Percentiles rank a stretch among this genome's conserved stretches.
phyloP scores from a whole-genome alignment of 2,329 filamentous ascomycete species.

The Diaporthe amygdali region DNA sequence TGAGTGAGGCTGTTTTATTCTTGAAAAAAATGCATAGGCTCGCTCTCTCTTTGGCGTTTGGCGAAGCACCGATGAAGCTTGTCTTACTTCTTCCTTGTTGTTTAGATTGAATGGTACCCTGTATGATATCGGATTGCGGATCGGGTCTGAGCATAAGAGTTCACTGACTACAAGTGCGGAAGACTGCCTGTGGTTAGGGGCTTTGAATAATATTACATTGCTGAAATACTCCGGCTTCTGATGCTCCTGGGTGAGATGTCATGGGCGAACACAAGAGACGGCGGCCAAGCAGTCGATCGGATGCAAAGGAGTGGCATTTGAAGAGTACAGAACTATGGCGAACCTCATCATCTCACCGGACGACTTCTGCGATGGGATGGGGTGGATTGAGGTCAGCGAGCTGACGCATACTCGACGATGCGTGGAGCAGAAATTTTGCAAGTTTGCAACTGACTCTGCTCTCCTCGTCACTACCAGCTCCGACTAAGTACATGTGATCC shows the following conservation, averaged over 20 bases:
- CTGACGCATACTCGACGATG: too few relatives aligned
- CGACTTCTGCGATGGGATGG: too few relatives aligned
- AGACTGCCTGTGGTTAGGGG: not conserved
- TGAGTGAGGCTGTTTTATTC: not conserved
- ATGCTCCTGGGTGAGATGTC: too few relatives aligned
- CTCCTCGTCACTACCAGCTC: too few relatives aligned
- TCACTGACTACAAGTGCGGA: not conserved
- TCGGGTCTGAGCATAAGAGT: too few relatives aligned
- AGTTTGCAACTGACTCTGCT: too few relatives aligned
- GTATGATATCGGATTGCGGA: not conserved
- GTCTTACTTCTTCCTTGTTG: not conserved
- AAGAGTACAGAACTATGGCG: not conserved
- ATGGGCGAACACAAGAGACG: too few relatives aligned
- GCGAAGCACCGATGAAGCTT: not conserved
- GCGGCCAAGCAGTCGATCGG: not conserved
- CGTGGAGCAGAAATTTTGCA: too few relatives aligned
- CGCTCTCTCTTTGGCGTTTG: not conserved
- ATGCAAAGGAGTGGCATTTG: not conserved
- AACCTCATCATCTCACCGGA: not conserved
- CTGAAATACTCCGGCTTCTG: not conserved
- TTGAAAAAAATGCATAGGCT: not conserved
- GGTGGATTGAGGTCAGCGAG: not conserved
- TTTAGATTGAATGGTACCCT: not conserved
- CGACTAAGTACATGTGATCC: too few relatives aligned
- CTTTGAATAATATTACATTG: not conserved